Evolutionary conservation across 208 protist genomes (phyloP).

Genomic region (Giardia muris): DNA sequence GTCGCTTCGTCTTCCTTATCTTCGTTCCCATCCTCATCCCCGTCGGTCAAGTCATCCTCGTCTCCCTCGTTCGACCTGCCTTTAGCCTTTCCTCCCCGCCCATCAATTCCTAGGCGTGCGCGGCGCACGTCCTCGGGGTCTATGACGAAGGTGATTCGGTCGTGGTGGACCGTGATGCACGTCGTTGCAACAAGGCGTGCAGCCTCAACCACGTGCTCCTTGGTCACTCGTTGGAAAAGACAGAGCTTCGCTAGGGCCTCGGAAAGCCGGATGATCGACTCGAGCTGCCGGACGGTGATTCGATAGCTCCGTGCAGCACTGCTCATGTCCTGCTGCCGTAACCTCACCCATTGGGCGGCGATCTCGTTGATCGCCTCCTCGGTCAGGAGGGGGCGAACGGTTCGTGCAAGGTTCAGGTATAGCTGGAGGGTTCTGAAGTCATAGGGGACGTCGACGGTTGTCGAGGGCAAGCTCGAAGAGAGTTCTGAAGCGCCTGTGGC

Average conservation of each 20-base stretch:
- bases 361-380: slow-evolving; percentile 57
- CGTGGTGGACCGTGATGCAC: background rate
- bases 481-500: background rate
- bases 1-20: too few species aligned
- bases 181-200: background rate
- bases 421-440: background rate
- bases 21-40: too few species aligned
- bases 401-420: slow-evolving; percentile 46
- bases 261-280: slow-evolving; percentile 77
- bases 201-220: background rate
- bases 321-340: background rate
- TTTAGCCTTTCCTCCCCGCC: too few species aligned
- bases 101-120: background rate
- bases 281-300: slow-evolving; percentile 71
- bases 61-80: too few species aligned
- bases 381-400: slow-evolving; percentile 52
- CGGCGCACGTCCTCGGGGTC: background rate
- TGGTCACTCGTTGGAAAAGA: background rate
- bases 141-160: background rate
- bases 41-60: too few species aligned
- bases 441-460: background rate
- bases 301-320: background rate
- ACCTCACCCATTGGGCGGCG: background rate
- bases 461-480: too few species aligned
- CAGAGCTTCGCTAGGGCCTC: slow-evolving; percentile 80